A percentile compares a stretch with the other conserved stretches of the same genome.
phyloP scores from a whole-genome alignment of 2,329 filamentous ascomycete genomes.

The Claviceps africana region DNA sequence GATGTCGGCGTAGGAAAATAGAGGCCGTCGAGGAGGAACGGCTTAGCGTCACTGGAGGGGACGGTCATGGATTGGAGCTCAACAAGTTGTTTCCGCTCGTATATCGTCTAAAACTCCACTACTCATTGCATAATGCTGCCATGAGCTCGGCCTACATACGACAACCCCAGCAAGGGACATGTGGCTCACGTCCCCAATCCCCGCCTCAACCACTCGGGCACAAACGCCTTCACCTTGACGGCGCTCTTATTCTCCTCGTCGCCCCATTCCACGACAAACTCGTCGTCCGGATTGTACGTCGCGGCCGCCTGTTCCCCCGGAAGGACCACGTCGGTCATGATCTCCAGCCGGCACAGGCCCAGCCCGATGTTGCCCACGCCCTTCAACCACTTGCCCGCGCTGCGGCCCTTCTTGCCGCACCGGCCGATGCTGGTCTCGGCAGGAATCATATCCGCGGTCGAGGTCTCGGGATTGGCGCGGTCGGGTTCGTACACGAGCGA shows the following conservation, averaged over 20 bases:
- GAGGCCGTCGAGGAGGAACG: no score
- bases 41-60: no score
- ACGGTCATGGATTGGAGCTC: no score
- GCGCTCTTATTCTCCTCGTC: constrained; percentile 24
- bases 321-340: constrained; percentile 70
- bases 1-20: no score
- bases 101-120: no score
- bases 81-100: no score
- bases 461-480: constrained; percentile 12
- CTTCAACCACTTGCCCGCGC: constrained; percentile 66
- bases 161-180: no score
- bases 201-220: constrained; percentile 58
- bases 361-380: constrained; percentile 78
- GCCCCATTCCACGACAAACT: constrained; percentile 45
- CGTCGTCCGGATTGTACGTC: constrained; percentile 44
- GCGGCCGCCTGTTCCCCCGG: constrained; percentile 54
- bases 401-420: constrained; percentile 46
- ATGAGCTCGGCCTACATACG: no score
- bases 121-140: no score
- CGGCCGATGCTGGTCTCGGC: constrained; percentile 35
- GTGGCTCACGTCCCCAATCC: no score
- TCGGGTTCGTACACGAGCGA: constrained; percentile 33
- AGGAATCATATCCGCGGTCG: constrained; percentile 25
- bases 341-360: constrained; percentile 73
- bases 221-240: constrained; percentile 60